Evolutionary conservation across 1,139 yeast genomes (phyloP), one percentile per base, ranked within the genome.

Genomic region (Suhomyces atakaporum): DNA sequence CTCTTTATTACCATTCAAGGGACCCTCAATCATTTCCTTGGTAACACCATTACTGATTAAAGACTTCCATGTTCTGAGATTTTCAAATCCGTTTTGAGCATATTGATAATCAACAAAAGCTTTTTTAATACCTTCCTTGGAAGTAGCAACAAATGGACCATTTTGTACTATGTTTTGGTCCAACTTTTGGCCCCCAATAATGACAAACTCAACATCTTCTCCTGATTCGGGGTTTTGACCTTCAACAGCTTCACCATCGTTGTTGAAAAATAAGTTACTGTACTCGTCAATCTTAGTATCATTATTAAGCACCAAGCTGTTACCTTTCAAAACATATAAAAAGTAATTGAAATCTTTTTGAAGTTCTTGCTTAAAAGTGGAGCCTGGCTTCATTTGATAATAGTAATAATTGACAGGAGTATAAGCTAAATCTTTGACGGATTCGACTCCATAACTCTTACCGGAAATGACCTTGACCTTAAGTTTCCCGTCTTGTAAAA

Each of bases 111-210:
- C 92, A 57, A 65, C 53, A 53, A 84, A 80, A 0, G 88, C 94
- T 52, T 82, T 65, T 47, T 75, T 73, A 43, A 87, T 81, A 49
- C 38, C 47, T 19, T 35, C 80, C 40, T 69, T 67, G 13, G 82
- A 65, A 7, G 82, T 77, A 43, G 86, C 92, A 11, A 84, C 95
- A 58, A 87, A 88, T 13, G 96, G 96, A 9, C 97, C 97, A 54
- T 88, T 85, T 58, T 89, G 96, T 25, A 86, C 86, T 36, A 84
- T 74, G 12, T 79, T 77, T 63, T 89, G 97, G 50, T 86, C 77
- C 42, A 88, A 68, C 27, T 77, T 75, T 58, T 86, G 66, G 34
- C 96, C 97, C 23, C 90, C 95, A 44, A 88, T 67, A 22, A 89
- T 50, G 4, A 85, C 79, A 50, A 89, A 80, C 44, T 78, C 75